phyloP scores from a whole-genome alignment of 2,329 filamentous ascomycete genomes.

The Eutypella sp. region DNA sequence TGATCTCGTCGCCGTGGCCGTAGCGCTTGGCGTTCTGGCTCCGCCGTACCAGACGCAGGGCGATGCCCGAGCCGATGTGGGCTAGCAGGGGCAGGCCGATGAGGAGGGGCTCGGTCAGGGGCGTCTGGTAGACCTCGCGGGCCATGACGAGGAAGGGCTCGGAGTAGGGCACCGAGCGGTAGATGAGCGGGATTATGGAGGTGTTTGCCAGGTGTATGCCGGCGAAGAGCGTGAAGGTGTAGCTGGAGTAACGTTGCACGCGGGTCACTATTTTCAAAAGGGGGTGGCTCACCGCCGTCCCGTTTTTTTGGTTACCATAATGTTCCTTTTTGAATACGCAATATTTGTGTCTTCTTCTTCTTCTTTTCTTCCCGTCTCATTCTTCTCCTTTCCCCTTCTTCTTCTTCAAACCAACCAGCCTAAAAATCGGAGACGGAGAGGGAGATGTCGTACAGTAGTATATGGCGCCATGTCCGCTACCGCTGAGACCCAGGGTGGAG shows the following conservation, averaged over 20 bases:
- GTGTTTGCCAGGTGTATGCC: conserved; percentile 76
- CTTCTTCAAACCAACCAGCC: background rate
- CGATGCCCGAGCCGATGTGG: conserved; percentile 73
- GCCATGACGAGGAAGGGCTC: conserved; percentile 88
- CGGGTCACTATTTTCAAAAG: conserved; percentile 52
- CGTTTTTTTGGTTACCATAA: too few species aligned
- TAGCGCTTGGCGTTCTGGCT: conserved; percentile 69
- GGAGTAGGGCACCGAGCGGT: conserved; percentile 65
- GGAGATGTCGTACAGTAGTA: conserved; percentile 61
- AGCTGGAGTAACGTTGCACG: conserved; percentile 84
- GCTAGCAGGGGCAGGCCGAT: conserved; percentile 68
- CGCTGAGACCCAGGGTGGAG: conserved; percentile 53
- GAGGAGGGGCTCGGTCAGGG: conserved; percentile 72
- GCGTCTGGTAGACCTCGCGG: conserved; percentile 85
- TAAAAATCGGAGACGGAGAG: background rate
- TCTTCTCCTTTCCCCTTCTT: background rate
- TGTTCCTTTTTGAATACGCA: too few species aligned
- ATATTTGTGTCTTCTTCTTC: too few species aligned
- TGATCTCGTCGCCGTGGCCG: conserved; percentile 39
- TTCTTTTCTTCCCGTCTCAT: background rate
- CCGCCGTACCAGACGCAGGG: conserved; percentile 69
- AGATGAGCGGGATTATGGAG: conserved; percentile 71
- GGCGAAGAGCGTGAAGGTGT: conserved; percentile 74
- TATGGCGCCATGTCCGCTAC: conserved; percentile 60
- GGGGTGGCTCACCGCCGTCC: background rate